Conservation (phyloP, 2,329 filamentous ascomycete genomes). For the Penicillium hordei region DNA sequence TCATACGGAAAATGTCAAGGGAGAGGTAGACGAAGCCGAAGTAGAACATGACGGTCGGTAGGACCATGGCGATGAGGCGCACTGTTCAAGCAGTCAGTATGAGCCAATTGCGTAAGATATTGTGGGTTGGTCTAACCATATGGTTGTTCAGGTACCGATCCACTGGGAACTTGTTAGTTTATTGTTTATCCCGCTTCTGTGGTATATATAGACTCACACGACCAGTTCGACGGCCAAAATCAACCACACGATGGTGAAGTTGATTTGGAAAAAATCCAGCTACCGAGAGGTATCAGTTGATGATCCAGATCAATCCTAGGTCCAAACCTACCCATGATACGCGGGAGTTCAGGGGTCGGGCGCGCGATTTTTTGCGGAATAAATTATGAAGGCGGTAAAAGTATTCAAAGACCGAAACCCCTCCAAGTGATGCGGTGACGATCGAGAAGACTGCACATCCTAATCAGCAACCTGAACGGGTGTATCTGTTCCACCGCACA, state of each 20-base stretch:
- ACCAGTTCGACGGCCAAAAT: conserved; percentile 46
- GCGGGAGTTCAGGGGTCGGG: conserved; percentile 44
- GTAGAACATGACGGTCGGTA: conserved; percentile 49
- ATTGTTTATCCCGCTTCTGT: background rate
- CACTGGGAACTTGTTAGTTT: conserved; percentile 31
- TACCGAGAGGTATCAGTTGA: conserved; percentile 18
- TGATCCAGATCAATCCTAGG: background rate
- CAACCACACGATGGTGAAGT: conserved; percentile 47
- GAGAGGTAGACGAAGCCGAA: conserved; percentile 44
- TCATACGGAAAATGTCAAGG: conserved; percentile 44
- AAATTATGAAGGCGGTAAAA: conserved; percentile 44
- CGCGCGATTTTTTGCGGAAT: conserved; percentile 38
- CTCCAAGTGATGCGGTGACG: conserved; percentile 42
- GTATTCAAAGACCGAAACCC: conserved; percentile 46
- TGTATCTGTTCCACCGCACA: background rate
- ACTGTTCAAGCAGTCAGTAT: conserved; percentile 27
- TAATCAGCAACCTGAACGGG: conserved; percentile 10
- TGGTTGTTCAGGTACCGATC: conserved; percentile 42
- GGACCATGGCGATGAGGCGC: conserved; percentile 46
- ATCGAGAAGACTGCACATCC: conserved; percentile 42
- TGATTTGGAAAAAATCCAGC: conserved; percentile 50
- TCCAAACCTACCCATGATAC: conserved; percentile 42
- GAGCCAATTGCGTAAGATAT: background rate
- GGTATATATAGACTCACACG: conserved; percentile 33
- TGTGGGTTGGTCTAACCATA: conserved; percentile 34